Conservation (phyloP, 2,329 filamentous ascomycete genomes). For the Zopfia rhizophila region DNA sequence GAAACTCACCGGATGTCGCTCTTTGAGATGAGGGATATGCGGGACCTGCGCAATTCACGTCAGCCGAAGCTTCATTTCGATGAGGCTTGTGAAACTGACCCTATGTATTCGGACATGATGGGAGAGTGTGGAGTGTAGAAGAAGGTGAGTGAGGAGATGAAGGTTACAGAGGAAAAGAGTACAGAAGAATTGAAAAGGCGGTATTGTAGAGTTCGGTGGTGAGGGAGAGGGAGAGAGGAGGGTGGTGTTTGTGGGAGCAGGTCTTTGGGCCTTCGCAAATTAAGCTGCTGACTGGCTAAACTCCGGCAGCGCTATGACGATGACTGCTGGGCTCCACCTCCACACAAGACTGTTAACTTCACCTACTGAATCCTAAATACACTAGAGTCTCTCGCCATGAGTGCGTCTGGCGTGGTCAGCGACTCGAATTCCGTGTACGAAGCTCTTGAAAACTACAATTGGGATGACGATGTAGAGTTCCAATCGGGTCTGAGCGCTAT, state of each 20-base stretch:
- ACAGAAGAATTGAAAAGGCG: constrained; percentile 34
- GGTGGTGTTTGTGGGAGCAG: constrained; percentile 16
- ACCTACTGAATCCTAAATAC: neutral
- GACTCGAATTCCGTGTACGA: constrained; percentile 59
- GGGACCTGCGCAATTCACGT: constrained; percentile 69
- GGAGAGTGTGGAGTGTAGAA: constrained; percentile 18
- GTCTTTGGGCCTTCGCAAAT: too few relatives aligned
- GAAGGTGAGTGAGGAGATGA: constrained; percentile 5
- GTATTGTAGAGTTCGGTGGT: constrained; percentile 26
- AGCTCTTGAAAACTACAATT: constrained; percentile 73
- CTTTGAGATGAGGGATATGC: constrained; percentile 96
- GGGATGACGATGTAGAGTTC: constrained; percentile 74
- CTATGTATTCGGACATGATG: constrained; percentile 70
- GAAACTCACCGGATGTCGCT: constrained; percentile 89
- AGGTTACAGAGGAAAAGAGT: constrained; percentile 25
- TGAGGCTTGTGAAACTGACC: constrained; percentile 58
- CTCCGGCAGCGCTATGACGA: constrained; percentile 20
- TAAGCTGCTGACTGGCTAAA: too few relatives aligned
- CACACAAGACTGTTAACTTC: constrained; percentile 13
- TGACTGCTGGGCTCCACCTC: constrained; percentile 7
- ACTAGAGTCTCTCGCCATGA: constrained; percentile 41
- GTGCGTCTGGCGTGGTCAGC: constrained; percentile 30
- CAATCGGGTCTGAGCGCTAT: constrained; percentile 74
- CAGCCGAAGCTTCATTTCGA: constrained; percentile 46
- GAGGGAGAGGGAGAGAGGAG: constrained; percentile 28